phyloP scores from a whole-genome alignment of 305 asterid species.

The Rubia balearica region DNA sequence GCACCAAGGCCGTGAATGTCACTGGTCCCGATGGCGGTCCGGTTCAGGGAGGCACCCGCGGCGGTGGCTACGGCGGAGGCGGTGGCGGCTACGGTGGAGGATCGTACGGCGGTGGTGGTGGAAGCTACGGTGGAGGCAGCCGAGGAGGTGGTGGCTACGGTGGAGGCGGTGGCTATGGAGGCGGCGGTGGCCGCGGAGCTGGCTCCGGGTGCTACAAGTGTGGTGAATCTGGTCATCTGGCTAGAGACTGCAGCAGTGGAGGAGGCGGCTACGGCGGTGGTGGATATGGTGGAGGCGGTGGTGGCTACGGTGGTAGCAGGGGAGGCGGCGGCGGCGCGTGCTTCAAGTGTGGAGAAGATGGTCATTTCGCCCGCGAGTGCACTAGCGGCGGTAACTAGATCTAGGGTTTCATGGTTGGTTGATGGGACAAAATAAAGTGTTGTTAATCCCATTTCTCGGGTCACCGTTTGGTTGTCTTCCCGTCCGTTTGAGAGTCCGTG shows the following conservation, averaged over 20 bases:
- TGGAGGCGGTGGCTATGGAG: slow-evolving; percentile 10
- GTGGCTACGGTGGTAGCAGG: slow-evolving; percentile 12
- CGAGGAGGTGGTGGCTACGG: slow-evolving; percentile 17
- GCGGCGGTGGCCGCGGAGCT: slow-evolving; percentile 3
- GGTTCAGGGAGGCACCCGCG: slow-evolving; percentile 62
- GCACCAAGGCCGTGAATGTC: slow-evolving; percentile 45
- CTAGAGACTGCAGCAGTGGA: slow-evolving; percentile 25
- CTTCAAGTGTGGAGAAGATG: slow-evolving; percentile 31
- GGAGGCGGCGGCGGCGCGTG: slow-evolving; percentile 25
- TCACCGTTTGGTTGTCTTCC: neutral
- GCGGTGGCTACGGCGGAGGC: slow-evolving; percentile 27
- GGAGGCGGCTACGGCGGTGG: slow-evolving; percentile 22
- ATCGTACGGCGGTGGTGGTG: neutral
- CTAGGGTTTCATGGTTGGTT: neutral
- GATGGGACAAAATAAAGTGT: slow-evolving; percentile 8
- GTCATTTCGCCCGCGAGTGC: slow-evolving; percentile 33
- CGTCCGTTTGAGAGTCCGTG: neutral
- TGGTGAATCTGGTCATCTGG: slow-evolving; percentile 29
- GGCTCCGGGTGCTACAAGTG: slow-evolving; percentile 33
- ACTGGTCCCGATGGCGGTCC: slow-evolving; percentile 59
- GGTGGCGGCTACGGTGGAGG: slow-evolving; percentile 1
- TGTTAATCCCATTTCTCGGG: neutral
- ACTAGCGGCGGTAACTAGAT: slow-evolving; percentile 19
- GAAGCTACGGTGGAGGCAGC: slow-evolving; percentile 19
- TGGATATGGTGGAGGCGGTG: slow-evolving; percentile 1